Percentiles rank a stretch among this genome's conserved stretches.
phyloP scores from a whole-genome alignment of 768 basidiomycete genomes.

The Lactarius hengduanensis region DNA sequence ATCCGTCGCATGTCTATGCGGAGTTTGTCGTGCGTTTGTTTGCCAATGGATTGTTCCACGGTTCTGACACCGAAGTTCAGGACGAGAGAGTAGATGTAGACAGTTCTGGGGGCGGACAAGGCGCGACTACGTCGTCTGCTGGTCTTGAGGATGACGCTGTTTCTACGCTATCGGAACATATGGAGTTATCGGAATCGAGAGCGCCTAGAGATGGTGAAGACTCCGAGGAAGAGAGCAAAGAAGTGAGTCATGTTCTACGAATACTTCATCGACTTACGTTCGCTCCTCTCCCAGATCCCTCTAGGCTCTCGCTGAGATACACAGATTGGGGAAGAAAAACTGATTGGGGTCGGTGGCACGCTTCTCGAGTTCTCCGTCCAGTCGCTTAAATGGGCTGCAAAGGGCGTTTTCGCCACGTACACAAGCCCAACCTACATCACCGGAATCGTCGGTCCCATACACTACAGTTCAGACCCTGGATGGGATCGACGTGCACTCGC shows the following conservation, averaged over 20 bases:
- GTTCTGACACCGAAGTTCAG: not conserved
- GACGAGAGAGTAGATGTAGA: not conserved
- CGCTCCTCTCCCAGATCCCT: not conserved
- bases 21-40: not conserved
- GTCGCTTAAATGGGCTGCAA: not conserved
- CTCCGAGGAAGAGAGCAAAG: not conserved
- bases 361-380: not conserved
- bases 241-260: not conserved
- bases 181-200: not conserved
- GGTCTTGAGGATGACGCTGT: not conserved
- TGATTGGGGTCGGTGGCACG: not conserved
- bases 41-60: not conserved
- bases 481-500: not conserved
- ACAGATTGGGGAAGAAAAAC: not conserved
- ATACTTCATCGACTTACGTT: not conserved
- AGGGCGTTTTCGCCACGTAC: not conserved
- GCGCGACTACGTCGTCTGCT: not conserved
- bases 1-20: not conserved
- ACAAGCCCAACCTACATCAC: not conserved
- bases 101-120: not conserved
- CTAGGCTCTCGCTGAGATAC: not conserved
- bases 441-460: not conserved
- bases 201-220: not conserved
- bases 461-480: not conserved
- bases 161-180: not conserved